These are phyloP conservation scores for Penicillium coprophilum DNA, from an alignment of 495 filamentous ascomycete genomes.

Conservation along the genomic window DNA sequence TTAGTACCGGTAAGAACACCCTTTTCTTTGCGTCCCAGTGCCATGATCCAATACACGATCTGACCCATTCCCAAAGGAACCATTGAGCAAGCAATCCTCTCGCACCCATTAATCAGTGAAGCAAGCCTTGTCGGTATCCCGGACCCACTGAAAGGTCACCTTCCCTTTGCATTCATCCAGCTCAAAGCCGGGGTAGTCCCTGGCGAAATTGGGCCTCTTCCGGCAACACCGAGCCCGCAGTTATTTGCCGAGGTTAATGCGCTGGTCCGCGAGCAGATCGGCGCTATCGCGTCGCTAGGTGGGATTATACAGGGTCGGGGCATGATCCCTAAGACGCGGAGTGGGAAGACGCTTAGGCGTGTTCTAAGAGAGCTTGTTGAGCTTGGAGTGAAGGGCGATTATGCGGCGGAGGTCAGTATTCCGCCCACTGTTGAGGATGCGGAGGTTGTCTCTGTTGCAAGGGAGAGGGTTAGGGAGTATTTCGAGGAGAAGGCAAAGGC, in stretches of 20 bases:
- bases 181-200: constrained; percentile 48
- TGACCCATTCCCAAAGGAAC: constrained; percentile 48
- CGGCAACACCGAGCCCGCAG: constrained; percentile 47
- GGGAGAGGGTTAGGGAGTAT: constrained; percentile 55
- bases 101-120: constrained; percentile 74
- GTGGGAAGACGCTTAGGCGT: constrained; percentile 81
- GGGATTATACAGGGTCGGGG: constrained; percentile 80
- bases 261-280: constrained; percentile 77
- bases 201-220: constrained; percentile 11
- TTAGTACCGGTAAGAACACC: constrained; percentile 68
- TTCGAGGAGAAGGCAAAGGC: constrained; percentile 44
- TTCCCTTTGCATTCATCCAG: constrained; percentile 86
- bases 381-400: constrained; percentile 52
- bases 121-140: constrained; percentile 83
- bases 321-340: constrained; percentile 91
- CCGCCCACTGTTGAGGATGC: constrained; percentile 62
- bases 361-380: constrained; percentile 81
- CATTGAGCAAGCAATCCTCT: constrained; percentile 87
- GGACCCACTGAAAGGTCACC: constrained; percentile 80
- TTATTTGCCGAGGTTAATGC: constrained; percentile 61
- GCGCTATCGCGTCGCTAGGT: constrained; percentile 78
- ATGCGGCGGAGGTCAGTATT: constrained; percentile 51
- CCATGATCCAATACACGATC: neutral
- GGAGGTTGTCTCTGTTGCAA: constrained; percentile 57
- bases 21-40: neutral